Conservation (phyloP, 2,329 filamentous ascomycete genomes). For the Arthroderma uncinatum region DNA sequence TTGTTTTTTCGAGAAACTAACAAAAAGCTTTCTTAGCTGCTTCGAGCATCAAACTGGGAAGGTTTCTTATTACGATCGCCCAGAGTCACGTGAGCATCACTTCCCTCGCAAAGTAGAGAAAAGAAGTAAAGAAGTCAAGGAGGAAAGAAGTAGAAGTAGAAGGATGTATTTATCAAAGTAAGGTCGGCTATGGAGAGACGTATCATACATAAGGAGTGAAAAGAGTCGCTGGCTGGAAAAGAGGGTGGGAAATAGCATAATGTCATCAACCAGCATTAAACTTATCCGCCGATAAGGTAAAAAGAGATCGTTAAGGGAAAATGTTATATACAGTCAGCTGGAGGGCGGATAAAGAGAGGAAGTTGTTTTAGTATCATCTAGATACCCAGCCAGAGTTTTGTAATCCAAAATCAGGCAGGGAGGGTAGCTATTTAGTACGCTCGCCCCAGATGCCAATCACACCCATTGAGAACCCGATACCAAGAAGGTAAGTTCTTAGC, state of each 20-base stretch:
- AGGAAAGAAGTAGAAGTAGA: not conserved
- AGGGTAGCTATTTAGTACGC: slow-evolving; percentile 3
- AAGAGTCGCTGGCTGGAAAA: not conserved
- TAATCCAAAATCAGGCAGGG: not conserved
- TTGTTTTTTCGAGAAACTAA: not conserved
- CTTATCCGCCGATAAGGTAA: not conserved
- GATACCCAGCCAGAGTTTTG: not conserved
- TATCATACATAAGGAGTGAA: not conserved
- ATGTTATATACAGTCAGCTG: not conserved
- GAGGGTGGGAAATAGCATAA: not conserved
- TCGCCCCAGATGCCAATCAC: slow-evolving; percentile 42
- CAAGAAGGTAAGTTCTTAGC: slow-evolving; percentile 30
- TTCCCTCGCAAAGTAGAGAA: too few species aligned
- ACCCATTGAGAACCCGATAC: slow-evolving; percentile 35
- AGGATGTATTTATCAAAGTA: not conserved
- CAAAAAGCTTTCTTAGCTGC: not conserved
- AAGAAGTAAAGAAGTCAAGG: too few species aligned
- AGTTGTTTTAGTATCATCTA: not conserved
- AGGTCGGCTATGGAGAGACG: not conserved
- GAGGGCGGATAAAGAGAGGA: not conserved
- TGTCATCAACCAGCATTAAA: not conserved
- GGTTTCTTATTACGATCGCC: not conserved
- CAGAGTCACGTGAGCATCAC: not conserved
- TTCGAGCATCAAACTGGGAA: not conserved
- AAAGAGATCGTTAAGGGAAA: not conserved